phyloP scores from a whole-genome alignment of 371 early-diverging fungal genomes.

The Aphelidium insulamus region DNA sequence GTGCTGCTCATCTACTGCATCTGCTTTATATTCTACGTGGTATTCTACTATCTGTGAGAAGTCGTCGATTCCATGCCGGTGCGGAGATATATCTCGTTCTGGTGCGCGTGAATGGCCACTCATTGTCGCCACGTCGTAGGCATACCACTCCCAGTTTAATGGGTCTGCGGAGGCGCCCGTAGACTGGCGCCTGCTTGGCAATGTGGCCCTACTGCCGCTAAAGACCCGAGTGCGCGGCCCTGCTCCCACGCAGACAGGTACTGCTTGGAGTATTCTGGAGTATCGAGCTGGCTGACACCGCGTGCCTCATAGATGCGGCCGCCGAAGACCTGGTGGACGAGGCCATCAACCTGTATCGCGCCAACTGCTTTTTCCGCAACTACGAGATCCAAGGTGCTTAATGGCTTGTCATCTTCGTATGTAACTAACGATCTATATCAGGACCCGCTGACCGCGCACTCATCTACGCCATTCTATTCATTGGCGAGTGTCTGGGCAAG shows the following conservation, averaged over 20 bases:
- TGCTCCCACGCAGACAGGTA: conserved; percentile 12
- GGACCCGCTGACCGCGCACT: conserved; percentile 69
- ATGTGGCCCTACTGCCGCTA: conserved; percentile 67
- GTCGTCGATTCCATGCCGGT: too few species aligned
- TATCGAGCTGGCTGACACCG: too few species aligned
- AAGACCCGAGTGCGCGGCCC: conserved; percentile 71
- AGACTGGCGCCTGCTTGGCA: conserved; percentile 45
- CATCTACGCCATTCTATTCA: conserved; percentile 79
- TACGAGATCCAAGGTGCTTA: conserved; percentile 91
- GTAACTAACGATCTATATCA: too few species aligned
- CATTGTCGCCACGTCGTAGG: too few species aligned
- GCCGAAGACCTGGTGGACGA: conserved; percentile 82
- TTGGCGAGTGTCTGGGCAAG: conserved; percentile 59
- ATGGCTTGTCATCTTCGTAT: too few species aligned
- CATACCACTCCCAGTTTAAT: conserved; percentile 81
- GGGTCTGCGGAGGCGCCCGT: conserved; percentile 25
- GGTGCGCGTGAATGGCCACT: too few species aligned
- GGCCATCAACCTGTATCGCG: conserved; percentile 71
- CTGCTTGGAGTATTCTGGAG: background rate
- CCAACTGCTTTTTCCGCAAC: conserved; percentile 90
- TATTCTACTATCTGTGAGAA: too few species aligned
- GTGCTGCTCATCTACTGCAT: too few species aligned
- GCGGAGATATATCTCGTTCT: too few species aligned
- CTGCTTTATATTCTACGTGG: too few species aligned
- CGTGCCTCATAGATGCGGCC: conserved; percentile 14